These are phyloP conservation scores for Gonium pectorale DNA, from an alignment of 139 green algal genomes.

Conservation along the genomic window DNA sequence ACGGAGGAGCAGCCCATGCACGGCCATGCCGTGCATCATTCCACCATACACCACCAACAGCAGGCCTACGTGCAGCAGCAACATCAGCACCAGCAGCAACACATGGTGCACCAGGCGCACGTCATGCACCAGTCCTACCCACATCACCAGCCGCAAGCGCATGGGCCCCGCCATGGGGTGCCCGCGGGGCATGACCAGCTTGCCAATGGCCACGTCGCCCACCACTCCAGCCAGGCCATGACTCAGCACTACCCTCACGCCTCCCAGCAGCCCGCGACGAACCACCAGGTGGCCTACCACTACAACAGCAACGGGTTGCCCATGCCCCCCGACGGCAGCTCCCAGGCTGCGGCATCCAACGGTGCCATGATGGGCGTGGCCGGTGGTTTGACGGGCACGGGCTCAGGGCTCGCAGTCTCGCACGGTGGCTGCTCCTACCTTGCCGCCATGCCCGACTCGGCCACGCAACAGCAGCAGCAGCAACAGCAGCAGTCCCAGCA, in stretches of 20 bases:
- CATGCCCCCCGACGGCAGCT: no score
- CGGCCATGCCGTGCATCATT: no score
- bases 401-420: no score
- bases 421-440: not conserved
- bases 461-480: constrained; percentile 10
- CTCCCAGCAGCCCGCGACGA: no score
- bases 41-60: not conserved
- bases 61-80: constrained; percentile 1
- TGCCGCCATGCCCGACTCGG: not conserved
- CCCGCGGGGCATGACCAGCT: not conserved
- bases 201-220: not conserved
- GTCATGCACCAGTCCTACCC: not conserved
- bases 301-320: no score
- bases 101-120: not conserved
- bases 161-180: not conserved
- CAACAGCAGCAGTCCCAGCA: not conserved
- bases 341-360: no score
- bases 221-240: no score
- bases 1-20: not conserved
- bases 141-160: not conserved
- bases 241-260: no score
- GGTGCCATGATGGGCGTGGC: no score
- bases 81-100: not conserved
- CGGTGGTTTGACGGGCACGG: no score
- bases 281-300: no score